phyloP scores from a whole-genome alignment of 2,329 filamentous ascomycete species.

The Exophiala mesophila region DNA sequence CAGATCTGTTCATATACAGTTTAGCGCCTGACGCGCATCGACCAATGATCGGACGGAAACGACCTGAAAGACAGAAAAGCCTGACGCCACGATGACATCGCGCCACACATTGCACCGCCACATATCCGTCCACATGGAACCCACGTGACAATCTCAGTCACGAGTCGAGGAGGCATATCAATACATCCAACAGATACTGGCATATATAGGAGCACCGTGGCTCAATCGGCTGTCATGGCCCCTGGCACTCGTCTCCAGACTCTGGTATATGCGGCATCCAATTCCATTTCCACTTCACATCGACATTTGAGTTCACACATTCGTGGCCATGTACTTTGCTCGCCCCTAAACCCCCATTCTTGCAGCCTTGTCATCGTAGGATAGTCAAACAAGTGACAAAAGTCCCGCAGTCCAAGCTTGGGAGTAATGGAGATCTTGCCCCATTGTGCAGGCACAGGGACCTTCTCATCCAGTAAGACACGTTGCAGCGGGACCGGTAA shows the following conservation, averaged over 20 bases:
- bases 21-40: no score
- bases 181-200: not conserved
- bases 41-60: not conserved
- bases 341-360: constrained; percentile 80
- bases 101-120: not conserved
- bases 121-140: no score
- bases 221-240: not conserved
- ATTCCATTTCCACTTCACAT: constrained; percentile 79
- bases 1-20: no score
- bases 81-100: not conserved
- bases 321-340: constrained; percentile 86
- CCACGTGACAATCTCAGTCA: no score
- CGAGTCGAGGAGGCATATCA: no score
- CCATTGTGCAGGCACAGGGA: constrained; percentile 85
- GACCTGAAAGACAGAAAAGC: not conserved
- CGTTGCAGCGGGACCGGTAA: constrained; percentile 68
- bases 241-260: constrained; percentile 49
- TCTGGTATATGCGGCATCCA: constrained; percentile 79
- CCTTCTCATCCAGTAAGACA: constrained; percentile 70
- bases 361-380: constrained; percentile 71
- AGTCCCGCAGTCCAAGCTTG: constrained; percentile 66
- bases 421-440: constrained; percentile 94
- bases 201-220: no score
- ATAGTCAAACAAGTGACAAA: constrained; percentile 74
- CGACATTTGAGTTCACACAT: constrained; percentile 75